Base-by-base conservation (phyloP, 257 asterid species). In the Echites panduratus region DNA sequence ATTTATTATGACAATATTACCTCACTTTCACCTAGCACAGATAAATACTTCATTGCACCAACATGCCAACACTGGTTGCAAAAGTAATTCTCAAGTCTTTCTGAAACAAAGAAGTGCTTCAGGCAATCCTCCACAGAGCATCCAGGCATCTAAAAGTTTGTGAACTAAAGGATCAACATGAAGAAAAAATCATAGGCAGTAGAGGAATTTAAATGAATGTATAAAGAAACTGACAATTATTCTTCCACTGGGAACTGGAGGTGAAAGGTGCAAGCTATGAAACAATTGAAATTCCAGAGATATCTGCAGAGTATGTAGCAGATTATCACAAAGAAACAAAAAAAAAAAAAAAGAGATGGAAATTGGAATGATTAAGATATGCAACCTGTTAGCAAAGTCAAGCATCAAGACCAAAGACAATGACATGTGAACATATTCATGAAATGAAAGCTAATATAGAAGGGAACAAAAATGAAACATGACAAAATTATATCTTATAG, bases 51-150 rank as follows among this genome's bases (percentile, higher is more conserved):
- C 32, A 85, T 72, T 69, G 97, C 97, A 70, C 90, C 93, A 70
- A 52, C 80, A 86, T 94, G 99, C 99, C 99, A 94, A 83, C 97
- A 94, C 74, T 87, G 88, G 83, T 82, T 85, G 83, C 99, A 94
- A 82, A 78, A 80, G 78, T 94, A 91, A 77, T 87, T 84, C 73
- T 91, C 91, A 16, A 91, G 77, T 75, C 76, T 84, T 80, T 94
- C 99, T 0, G 95, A 93, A 32, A 66, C 81, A 75, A 91, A 88
- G 80, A 84, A 94, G 67, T 72, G 85, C 81, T 78, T 83, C 35
- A 94, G 80, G 84, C 98, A 94, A 81, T 84, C 87, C 78, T 81
- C 90, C 82, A 91, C 76, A n/a, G 88, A 79, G 87, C 97, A 86
- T 75, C 90, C 91, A 40, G 80, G 78, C 78, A 85, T 81, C 99